Conservation (phyloP, 257 asterid genomes). For the Leonotis leonurus region DNA sequence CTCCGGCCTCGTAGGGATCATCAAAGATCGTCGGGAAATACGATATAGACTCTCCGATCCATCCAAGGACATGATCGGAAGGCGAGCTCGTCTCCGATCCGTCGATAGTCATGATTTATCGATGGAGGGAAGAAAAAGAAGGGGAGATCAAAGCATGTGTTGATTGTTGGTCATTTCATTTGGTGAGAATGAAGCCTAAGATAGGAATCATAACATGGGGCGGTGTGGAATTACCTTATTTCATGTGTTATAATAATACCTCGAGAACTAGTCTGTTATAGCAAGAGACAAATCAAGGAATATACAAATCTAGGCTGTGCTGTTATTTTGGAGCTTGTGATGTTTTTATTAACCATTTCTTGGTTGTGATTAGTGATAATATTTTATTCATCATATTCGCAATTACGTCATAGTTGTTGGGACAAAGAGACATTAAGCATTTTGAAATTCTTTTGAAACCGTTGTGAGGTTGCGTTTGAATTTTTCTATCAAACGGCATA, state of each 20-base stretch:
- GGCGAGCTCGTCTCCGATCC: conserved; percentile 47
- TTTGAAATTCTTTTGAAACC: conserved; percentile 15
- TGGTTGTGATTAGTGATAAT: conserved; percentile 8
- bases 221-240: too few species aligned
- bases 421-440: conserved; percentile 12
- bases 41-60: conserved; percentile 49
- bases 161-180: too few species aligned
- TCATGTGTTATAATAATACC: conserved; percentile 26
- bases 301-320: conserved; percentile 45
- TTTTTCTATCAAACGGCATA: conserved; percentile 56
- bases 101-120: conserved; percentile 37
- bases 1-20: conserved; percentile 49
- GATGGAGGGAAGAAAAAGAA: neutral
- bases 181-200: too few species aligned
- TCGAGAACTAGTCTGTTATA: conserved; percentile 16
- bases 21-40: conserved; percentile 51
- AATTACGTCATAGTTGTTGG: conserved; percentile 36
- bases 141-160: conserved; percentile 1
- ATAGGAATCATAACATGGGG: too few species aligned
- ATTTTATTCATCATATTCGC: conserved; percentile 7
- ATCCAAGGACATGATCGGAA: conserved; percentile 44
- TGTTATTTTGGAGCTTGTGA: conserved; percentile 61
- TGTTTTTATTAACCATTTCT: conserved; percentile 38
- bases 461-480: conserved; percentile 27
- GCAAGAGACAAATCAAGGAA: conserved; percentile 48